Base-by-base conservation (phyloP, 2,329 filamentous ascomycete genomes). In the Beauveria pseudobassiana region DNA sequence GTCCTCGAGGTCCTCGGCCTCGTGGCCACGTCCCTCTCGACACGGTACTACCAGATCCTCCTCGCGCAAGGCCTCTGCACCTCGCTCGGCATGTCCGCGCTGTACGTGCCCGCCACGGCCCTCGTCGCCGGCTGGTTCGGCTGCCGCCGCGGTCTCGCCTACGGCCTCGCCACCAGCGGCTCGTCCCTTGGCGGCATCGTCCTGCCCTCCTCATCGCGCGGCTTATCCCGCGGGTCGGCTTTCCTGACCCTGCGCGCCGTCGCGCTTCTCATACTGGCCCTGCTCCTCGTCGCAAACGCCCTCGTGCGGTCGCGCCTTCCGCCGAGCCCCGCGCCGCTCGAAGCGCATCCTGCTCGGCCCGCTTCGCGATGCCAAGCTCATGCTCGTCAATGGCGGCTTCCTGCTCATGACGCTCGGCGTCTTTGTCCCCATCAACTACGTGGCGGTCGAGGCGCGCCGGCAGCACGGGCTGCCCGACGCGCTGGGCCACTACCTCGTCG, bases 391-490 rank as follows among this genome's bases (percentile, higher is more conserved):
- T 12, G 56, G 65, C 2, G 73, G 73, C 5, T 70, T 76, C 63
- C 74, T 75, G 57, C 64, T 69, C 30, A 71, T 77, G 51, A 72
- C 69, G 10, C 75, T 67, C 52, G 75, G 75, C 8, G 68, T 76
- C 42, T 76, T 69, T 50, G 63, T 75, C 0, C 74, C 75, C 0
- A 72, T 76, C 66, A 70, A 73, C 62, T 76, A 72, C 60, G 62
- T 77, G 20, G 64, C 70, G 4, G 67, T 72, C 6, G 69, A 74
- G 74, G 73, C 0, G 63, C 71, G 1, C 62, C 65, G 24, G 8
- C 65, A 64, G 12, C 30, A 34, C 9, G 71, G 71, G 10, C 68
- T 76, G 62, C 54, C 66, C 18, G 62, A 65, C 0, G 63, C 68
- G 6, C 51, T 76, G 4, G 69, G 66, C 3, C 67, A 73, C 30